Conservation (phyloP, 75 land plant genomes). For the Pinus tabuliformis region DNA sequence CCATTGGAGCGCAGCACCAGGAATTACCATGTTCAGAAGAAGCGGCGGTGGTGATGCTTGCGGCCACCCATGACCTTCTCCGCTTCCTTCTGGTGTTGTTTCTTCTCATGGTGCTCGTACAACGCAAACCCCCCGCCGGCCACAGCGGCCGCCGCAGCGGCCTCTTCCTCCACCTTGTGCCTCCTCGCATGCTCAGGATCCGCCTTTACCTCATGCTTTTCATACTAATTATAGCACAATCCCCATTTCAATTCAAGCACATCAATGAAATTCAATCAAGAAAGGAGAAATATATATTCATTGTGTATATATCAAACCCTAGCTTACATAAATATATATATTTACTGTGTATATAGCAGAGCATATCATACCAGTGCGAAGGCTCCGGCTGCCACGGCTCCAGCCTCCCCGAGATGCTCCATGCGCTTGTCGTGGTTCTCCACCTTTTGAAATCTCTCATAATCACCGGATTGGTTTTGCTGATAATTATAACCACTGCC, state of each 20-base stretch:
- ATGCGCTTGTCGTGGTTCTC: constrained; percentile 11
- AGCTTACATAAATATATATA: no score
- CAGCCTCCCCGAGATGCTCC: constrained; percentile 10
- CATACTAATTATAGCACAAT: constrained; percentile 12
- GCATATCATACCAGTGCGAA: constrained; percentile 16
- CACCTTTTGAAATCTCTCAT: neutral
- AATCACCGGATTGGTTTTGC: neutral
- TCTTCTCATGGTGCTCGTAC: constrained; percentile 21
- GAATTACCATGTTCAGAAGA: neutral
- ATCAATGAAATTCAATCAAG: neutral
- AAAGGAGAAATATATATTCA: neutral
- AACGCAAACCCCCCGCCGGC: constrained; percentile 21
- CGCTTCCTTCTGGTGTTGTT: neutral
- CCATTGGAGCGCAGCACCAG: no score
- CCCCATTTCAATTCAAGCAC: neutral
- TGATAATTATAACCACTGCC: no score
- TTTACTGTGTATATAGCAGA: neutral
- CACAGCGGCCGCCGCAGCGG: constrained; percentile 22
- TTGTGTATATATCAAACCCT: no score
- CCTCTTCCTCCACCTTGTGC: constrained; percentile 23
- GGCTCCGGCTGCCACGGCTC: constrained; percentile 18
- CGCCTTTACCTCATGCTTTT: constrained; percentile 23
- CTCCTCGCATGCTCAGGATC: constrained; percentile 30
- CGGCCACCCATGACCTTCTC: neutral
- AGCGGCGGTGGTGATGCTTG: neutral